Evolutionary conservation across 2,329 filamentous ascomycete genomes (phyloP).

Genomic region (Colletotrichum sublineola): DNA sequence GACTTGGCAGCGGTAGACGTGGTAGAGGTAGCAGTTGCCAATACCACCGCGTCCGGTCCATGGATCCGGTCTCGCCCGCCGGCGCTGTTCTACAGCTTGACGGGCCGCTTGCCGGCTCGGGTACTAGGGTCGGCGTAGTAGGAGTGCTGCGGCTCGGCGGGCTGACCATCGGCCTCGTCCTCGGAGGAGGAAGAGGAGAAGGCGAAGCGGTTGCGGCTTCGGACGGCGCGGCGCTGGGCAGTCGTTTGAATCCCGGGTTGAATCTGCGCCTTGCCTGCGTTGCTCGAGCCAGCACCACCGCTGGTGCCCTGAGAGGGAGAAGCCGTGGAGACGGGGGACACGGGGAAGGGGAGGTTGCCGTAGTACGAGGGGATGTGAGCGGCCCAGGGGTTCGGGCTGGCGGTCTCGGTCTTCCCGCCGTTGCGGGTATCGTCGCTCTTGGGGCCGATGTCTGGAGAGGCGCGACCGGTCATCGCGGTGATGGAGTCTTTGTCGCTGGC

Average conservation of each 20-base stretch:
- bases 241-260: neutral
- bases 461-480: neutral
- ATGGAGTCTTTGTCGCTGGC: neutral
- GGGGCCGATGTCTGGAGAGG: neutral
- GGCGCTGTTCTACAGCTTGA: slow-evolving; percentile 28
- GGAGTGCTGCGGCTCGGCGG: neutral
- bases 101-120: slow-evolving; percentile 28
- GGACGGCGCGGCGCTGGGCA: neutral
- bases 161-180: neutral
- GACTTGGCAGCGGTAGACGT: neutral
- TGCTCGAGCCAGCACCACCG: neutral
- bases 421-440: neutral
- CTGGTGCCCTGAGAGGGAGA: neutral
- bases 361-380: slow-evolving; percentile 32
- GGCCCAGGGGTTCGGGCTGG: slow-evolving; percentile 17
- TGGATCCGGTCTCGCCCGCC: neutral
- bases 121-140: slow-evolving; percentile 2
- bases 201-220: neutral
- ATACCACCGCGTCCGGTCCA: neutral
- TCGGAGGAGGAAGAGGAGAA: slow-evolving; percentile 23
- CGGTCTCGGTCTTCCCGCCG: neutral
- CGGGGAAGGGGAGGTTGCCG: slow-evolving; percentile 3
- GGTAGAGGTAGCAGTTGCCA: neutral
- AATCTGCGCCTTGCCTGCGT: neutral
- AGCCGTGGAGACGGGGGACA: neutral